Base-by-base conservation (phyloP, 2,329 filamentous ascomycete species). In the Onygenales sp. region DNA sequence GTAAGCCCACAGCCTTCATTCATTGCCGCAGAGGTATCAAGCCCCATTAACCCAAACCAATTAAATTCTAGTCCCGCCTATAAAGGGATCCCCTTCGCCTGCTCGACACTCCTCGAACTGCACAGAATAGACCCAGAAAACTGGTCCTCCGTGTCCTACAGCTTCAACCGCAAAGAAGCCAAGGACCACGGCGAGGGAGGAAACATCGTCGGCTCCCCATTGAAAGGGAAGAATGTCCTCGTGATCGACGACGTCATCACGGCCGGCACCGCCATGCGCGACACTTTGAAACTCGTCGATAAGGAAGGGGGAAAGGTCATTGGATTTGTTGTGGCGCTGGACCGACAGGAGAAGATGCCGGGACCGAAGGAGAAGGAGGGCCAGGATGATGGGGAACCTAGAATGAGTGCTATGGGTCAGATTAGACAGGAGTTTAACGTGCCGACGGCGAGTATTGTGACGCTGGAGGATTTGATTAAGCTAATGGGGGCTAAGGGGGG, bases 171-270 rank as follows among this genome's bases (percentile, higher is more conserved):
- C 65, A 97, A 97, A 75, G 93, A 97, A 74, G 87, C 85, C 64
- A 97, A 97, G 77, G 87, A 89, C 65, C 92, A 97, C 69, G 92
- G 93, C 44, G 93, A 98, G 73, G 92, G 92, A 36, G 92, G 93
- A 44, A 87, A 82, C 68, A 95, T 97, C 64, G 91, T 97, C 11
- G 93, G 93, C 9, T 87, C 89, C 33, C 80, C 85, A 6, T 76
- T 97, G 64, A 86, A 87, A 72, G 91, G 88, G 52, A 91, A 93
- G 79, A 82, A 80, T 56, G 83, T 96, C 13, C 78, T 98, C 36
- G 87, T 98, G 61, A 85, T 98, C 42, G 93, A 98, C 75, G 93
- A 97, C 72, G 92, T 98, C 54, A 92, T 97, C 64, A 96, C 91
- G 1, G 92, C 90, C 0, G 93, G 93, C 32, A 97, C 91, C 1